phyloP scores from a whole-genome alignment of 495 filamentous ascomycete species.

The Aspergillus egyptiacus region DNA sequence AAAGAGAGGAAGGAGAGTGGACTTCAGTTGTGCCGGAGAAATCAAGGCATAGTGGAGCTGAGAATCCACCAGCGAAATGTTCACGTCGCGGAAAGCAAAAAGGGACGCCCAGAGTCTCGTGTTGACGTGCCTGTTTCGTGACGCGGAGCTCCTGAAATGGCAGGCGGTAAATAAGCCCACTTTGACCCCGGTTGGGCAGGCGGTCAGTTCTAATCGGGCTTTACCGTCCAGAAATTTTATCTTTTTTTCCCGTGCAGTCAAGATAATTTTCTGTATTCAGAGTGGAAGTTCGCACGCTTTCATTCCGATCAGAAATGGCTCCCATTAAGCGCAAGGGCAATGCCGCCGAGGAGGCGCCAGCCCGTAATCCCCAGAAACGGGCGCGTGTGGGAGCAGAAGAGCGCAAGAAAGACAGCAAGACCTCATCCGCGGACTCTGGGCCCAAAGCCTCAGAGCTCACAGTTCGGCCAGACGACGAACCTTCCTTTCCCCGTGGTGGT shows the following conservation, averaged over 20 bases:
- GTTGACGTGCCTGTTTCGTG: constrained; percentile 27
- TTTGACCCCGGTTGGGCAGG: constrained; percentile 7
- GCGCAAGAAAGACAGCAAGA: constrained; percentile 23
- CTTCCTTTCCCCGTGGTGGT: constrained; percentile 86
- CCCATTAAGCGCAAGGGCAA: constrained; percentile 49
- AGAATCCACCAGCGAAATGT: constrained; percentile 11
- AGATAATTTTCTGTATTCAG: constrained; percentile 25
- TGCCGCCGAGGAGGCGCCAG: constrained; percentile 31
- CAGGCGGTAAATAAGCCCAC: constrained; percentile 17
- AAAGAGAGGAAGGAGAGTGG: constrained; percentile 5
- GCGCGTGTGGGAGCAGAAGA: constrained; percentile 42
- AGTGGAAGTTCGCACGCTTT: constrained; percentile 25
- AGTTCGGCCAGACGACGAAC: constrained; percentile 69
- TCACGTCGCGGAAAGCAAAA: constrained; percentile 16
- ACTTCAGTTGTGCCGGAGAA: constrained; percentile 1
- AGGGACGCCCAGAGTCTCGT: constrained; percentile 16
- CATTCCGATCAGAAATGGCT: constrained; percentile 37
- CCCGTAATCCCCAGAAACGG: constrained; percentile 42
- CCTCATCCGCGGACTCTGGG: constrained; percentile 23
- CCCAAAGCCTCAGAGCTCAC: constrained; percentile 41
- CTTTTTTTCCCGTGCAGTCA: constrained; percentile 32
- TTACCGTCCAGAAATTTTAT: constrained; percentile 30
- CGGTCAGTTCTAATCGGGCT: constrained; percentile 15
- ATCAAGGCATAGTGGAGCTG: constrained; percentile 16
- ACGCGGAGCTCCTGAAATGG: constrained; percentile 16